Base-by-base conservation (phyloP, 2,329 filamentous ascomycete genomes). In the Neofusicoccum kwambonambiense region DNA sequence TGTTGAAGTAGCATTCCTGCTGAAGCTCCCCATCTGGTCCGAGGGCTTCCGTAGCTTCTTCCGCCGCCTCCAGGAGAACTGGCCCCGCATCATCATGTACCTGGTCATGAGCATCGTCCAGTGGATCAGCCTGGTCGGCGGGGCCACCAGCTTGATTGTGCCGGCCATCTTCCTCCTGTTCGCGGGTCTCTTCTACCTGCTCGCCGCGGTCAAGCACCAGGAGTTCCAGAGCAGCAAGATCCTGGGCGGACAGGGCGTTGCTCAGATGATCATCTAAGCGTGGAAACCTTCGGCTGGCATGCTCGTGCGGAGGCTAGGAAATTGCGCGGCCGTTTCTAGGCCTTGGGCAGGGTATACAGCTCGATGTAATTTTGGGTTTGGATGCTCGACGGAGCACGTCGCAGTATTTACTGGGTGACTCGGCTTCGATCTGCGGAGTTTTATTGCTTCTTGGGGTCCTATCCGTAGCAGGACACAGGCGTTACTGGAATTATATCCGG, bases 11-110 rank as follows among this genome's bases (percentile, higher is more conserved):
- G 95, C 95, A 34, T 89, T 98, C 66, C 90, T 99, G 65, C 89
- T 99, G 67, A 91, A 95, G 80, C 97, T 99, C 82, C 99, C 95
- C 83, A 95, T 95, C 65, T 99, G 95, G 5, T 98, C 94, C 13
- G 80, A 89, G 69, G 88, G 86, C 69, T 99, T 99, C 81, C 95
- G 99, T 78, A 83, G 81, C 70, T 89, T 93, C 76, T 94, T 99
- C 78, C 93, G 94, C 79, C 89, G 87, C 74, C 91, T 99, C 83
- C 92, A 92, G 68, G 96, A 93, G 66, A 98, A 97, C 83, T 98
- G 93, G 83, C 96, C 95, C 89, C 93, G 95, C 79, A 94, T 94
- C 19, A 90, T 83, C 65, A 90, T 96, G 75, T 99, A 99, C 80
- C 80, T 81, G 65, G 80, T 87, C 76, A 94, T 98, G 90, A 90